Base-by-base conservation (phyloP, 495 filamentous ascomycete genomes). In the Penicillium chermesinum region DNA sequence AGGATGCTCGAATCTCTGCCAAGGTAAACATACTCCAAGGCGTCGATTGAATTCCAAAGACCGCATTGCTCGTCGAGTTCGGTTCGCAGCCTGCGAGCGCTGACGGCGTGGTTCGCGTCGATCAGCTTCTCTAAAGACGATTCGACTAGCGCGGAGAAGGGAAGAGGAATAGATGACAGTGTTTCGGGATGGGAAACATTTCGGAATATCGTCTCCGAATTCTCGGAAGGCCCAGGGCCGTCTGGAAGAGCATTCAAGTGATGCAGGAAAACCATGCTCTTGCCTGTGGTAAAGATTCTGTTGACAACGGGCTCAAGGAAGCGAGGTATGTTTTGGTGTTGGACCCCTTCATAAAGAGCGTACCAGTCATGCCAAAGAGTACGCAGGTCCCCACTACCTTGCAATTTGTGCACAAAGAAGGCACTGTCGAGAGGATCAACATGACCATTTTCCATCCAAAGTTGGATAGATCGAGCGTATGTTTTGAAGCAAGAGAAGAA, bases 361-460 rank as follows among this genome's bases (percentile, higher is more conserved):
- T 82, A 95, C 62, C 84, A 85, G 44, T 86, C 72, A 51, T 83
- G 77, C 91, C 90, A 98, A 1, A 91, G 63, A 8, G 78, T 79
- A 14, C 75, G 70, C 10, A 81, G 61, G 20, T 89, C 81, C 30
- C 78, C 75, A 34, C 81, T 72, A 2, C 73, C 71, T 9, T 72
- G 61, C 10, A 71, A 69, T 41, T 84, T 75, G 0, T 67, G 67
- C n/a, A 96, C 75, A 55, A 96, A 95, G 59, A 95, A 91, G 0
- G 77, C 73, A 21, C 76, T 71, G 52, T 89, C 81, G 1, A 70
- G 68, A 2, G 73, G 53, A n/a, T 75, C 70, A 10, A 95, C 65
- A 44, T 82, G 78, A 1, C 91, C 91, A 34, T 76, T 76, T 54
- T 89, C 83, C 84, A 95, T 93, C 93, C 93, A 98, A 2, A 71